Evolutionary conservation across 2,329 filamentous ascomycete genomes (phyloP).

Genomic region (Phoma sp.): DNA sequence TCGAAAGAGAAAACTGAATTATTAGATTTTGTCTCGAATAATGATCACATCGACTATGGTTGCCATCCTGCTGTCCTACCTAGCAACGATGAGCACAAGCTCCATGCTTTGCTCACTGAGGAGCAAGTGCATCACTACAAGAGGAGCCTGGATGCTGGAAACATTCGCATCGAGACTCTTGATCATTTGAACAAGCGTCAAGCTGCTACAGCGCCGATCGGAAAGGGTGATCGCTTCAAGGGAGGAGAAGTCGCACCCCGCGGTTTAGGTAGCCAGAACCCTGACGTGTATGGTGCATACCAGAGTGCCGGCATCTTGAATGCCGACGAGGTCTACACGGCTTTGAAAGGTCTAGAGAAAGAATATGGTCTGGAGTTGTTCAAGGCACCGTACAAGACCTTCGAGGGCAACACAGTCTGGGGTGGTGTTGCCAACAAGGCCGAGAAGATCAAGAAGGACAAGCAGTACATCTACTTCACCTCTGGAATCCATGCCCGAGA

Average conservation of each 20-base stretch:
- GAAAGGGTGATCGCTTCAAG: slow-evolving; percentile 50
- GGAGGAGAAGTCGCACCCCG: slow-evolving; percentile 51
- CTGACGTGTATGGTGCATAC: slow-evolving; percentile 29
- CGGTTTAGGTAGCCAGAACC: slow-evolving; percentile 50
- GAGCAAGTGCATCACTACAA: slow-evolving; percentile 30
- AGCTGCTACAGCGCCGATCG: slow-evolving; percentile 38
- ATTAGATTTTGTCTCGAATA: slow-evolving; percentile 36
- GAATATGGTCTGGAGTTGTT: slow-evolving; percentile 54
- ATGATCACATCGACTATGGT: slow-evolving; percentile 43
- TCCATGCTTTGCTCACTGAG: slow-evolving; percentile 39
- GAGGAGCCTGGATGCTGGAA: slow-evolving; percentile 30
- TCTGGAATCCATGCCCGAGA: slow-evolving; percentile 64
- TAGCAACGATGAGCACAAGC: slow-evolving; percentile 37
- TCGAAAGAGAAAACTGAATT: slow-evolving; percentile 40
- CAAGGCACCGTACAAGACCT: slow-evolving; percentile 52
- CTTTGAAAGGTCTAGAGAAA: slow-evolving; percentile 51
- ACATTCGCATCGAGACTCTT: slow-evolving; percentile 31
- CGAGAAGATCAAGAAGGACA: slow-evolving; percentile 48
- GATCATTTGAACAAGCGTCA: slow-evolving; percentile 37
- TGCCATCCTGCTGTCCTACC: slow-evolving; percentile 40
- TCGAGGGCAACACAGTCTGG: slow-evolving; percentile 46
- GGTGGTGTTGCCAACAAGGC: slow-evolving; percentile 55
- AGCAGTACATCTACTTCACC: slow-evolving; percentile 60
- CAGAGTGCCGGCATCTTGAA: slow-evolving; percentile 54
- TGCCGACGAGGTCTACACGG: slow-evolving; percentile 53